Evolutionary conservation across 192 early-diverging fungal genomes (phyloP).

Genomic region (Backusella liffmaniae): DNA sequence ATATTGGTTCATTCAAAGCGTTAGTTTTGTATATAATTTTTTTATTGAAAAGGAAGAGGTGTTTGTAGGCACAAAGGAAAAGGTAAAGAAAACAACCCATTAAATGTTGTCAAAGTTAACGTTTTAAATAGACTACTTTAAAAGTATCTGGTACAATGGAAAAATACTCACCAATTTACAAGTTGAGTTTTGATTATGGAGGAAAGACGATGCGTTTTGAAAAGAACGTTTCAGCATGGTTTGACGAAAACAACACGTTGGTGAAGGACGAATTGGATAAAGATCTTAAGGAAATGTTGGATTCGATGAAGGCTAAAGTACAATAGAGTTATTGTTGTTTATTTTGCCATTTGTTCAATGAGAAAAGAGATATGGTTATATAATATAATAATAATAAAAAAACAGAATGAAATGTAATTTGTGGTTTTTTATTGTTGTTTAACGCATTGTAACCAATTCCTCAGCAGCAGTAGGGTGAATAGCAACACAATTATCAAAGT

Average conservation of each 20-base stretch:
- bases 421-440: constrained; percentile 25
- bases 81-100: background rate
- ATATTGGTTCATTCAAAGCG: constrained; percentile 45
- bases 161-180: constrained; percentile 9
- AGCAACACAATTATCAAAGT: constrained; percentile 93
- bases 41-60: constrained; percentile 65
- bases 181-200: background rate
- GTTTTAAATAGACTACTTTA: background rate
- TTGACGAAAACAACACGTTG: background rate
- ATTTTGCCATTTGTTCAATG: background rate
- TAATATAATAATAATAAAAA: background rate
- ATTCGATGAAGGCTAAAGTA: background rate
- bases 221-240: constrained; percentile 2
- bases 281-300: background rate
- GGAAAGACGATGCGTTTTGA: background rate
- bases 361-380: background rate
- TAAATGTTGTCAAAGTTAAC: background rate
- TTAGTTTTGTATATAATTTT: constrained; percentile 57
- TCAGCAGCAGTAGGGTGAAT: constrained; percentile 97
- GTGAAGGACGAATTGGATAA: constrained; percentile 6
- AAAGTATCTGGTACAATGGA: background rate
- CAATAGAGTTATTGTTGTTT: background rate
- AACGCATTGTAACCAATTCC: constrained; percentile 70
- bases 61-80: constrained; percentile 50
- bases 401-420: background rate